Evolutionary conservation across 495 filamentous ascomycete genomes (phyloP), one percentile per base, ranked within the genome.

Genomic region (Mytilinidion resinicola): DNA sequence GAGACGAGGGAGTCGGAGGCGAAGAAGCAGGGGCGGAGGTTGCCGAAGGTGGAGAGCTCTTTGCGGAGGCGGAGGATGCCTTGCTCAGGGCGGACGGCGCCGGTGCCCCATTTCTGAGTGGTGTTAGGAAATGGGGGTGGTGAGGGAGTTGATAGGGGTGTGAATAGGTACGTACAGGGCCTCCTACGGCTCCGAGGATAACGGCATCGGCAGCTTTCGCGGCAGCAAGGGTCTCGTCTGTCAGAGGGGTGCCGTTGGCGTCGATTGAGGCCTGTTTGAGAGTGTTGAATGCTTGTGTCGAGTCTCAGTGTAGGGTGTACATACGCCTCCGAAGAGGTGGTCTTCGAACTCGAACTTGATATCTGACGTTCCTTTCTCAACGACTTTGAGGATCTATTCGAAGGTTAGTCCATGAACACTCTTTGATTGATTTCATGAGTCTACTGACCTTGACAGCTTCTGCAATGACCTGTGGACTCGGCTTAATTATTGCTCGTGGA

Each of bases 1-100:
- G 90, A 84, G 74, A 96, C 84, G 46, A 98, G 88, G 34, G 84
- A 82, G 54, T 92, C 88, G 25, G 91, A 89, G 39, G 92, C 89
- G 78, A 98, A 98, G 81, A 85, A 91, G 83, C 93, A 98, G 5
- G 93, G 93, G 4, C 93, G 90, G 48, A 98, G 87, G 82, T 98
- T 98, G 64, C 92, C 93, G 76, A 93, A 98, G 64, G 93, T 89
- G 69, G 80, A 78, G 80, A 98, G 87, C 72, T 96, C 87, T 73
- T 95, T 96, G 78, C 93, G 90, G 46, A 98, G 88, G 62, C 79
- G 82, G 53, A 98, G 87, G 70, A 98, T 82, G 57, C 93, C 93
- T 75, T 97, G 92, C 69, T 98, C 93, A 5, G 93, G 93, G 49
- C 93, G 88, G 57, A 97, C 87, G 52, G 81, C 70, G 61, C 90